phyloP scores from a whole-genome alignment of 75 land plant genomes.

The Cupressus sempervirens region DNA sequence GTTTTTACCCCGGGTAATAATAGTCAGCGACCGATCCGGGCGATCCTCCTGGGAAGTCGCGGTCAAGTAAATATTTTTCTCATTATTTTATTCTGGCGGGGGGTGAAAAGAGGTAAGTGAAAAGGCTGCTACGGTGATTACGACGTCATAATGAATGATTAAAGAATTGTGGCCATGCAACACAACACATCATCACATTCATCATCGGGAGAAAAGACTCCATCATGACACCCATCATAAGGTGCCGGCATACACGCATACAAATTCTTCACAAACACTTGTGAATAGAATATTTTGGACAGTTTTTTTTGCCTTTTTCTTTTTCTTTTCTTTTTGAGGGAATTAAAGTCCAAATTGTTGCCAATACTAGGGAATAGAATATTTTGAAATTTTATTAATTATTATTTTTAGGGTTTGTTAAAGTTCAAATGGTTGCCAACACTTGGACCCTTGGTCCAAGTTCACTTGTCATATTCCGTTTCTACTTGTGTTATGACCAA shows the following conservation, averaged over 20 bases:
- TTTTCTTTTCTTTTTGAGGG: no score
- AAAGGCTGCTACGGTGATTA: conserved; percentile 13
- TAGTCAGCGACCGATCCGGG: conserved; percentile 15
- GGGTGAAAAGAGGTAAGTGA: conserved; percentile 8
- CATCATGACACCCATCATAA: conserved; percentile 14
- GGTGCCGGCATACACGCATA: conserved; percentile 11
- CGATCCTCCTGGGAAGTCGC: conserved; percentile 18
- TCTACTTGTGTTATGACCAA: neutral
- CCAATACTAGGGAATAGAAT: no score
- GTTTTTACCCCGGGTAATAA: conserved; percentile 6
- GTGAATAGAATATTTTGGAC: no score
- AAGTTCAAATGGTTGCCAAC: no score
- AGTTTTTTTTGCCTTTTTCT: no score
- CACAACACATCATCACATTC: conserved; percentile 5
- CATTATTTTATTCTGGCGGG: neutral
- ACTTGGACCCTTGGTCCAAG: neutral
- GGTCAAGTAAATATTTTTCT: neutral
- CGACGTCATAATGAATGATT: conserved; percentile 7
- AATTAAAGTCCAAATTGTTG: no score
- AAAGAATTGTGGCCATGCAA: neutral
- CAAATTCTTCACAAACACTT: neutral
- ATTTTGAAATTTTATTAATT: no score
- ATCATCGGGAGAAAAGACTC: neutral
- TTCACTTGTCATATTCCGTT: neutral
- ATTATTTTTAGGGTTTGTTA: no score